Evolutionary conservation across 441 rosid genomes (phyloP).

Genomic region (Erodium trifolium): DNA sequence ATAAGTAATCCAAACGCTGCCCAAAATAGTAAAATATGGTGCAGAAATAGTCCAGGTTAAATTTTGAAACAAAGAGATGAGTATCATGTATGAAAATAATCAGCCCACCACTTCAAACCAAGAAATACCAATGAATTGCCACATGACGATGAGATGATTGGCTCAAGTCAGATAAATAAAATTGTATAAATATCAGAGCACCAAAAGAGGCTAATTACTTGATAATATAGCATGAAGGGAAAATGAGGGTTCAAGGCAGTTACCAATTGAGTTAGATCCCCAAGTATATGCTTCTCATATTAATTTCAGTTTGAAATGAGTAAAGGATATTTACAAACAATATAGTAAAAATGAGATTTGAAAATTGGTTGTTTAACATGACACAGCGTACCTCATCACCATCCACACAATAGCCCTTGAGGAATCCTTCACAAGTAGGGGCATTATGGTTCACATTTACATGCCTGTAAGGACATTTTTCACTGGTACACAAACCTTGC

Average conservation of each 20-base stretch:
- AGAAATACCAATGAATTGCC: background rate
- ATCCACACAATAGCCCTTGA: conserved; percentile 85
- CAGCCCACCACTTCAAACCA: background rate
- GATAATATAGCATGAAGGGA: background rate
- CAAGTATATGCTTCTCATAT: background rate
- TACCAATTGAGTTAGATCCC: no score
- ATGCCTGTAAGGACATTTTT: conserved; percentile 78
- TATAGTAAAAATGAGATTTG: background rate
- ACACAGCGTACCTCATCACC: conserved; percentile 68
- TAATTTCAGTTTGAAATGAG: background rate
- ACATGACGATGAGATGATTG: background rate
- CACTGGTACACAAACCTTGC: conserved; percentile 91
- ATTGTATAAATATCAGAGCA: no score
- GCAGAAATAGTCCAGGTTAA: background rate
- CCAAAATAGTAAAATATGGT: background rate
- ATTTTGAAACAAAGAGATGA: background rate
- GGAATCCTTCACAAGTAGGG: conserved; percentile 73
- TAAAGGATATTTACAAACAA: background rate
- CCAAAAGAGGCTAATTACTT: no score
- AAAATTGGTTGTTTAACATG: background rate
- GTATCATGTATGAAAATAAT: background rate
- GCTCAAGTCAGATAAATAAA: background rate
- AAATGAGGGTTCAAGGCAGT: background rate
- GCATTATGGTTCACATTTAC: conserved; percentile 87
- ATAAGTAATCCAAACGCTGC: background rate